Evolutionary conservation across 306 rosid genomes (phyloP).

Genomic region (Castanopsis chinensis): DNA sequence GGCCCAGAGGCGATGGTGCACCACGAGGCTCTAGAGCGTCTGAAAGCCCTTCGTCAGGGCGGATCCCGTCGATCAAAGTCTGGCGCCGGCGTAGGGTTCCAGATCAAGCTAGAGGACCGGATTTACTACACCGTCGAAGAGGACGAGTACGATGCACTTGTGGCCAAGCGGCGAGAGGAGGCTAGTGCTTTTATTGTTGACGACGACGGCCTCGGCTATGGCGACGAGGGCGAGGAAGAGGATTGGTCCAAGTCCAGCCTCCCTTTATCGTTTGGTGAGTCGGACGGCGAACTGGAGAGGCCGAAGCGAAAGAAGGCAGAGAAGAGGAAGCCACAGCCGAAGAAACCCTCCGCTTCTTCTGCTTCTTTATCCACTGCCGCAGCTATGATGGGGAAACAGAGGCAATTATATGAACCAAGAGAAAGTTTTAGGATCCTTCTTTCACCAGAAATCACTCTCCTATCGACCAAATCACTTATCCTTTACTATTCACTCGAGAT

Average conservation of each 20-base stretch:
- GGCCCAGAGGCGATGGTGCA: conserved; percentile 57
- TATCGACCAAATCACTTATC: too few species aligned
- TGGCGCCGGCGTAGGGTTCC: conserved; percentile 39
- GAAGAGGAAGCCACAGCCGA: conserved; percentile 55
- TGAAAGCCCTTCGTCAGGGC: conserved; percentile 45
- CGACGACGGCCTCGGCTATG: conserved; percentile 80
- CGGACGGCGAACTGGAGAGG: conserved; percentile 56
- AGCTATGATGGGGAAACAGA: conserved; percentile 76
- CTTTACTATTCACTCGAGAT: too few species aligned
- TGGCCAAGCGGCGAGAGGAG: conserved; percentile 82
- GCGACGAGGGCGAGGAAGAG: conserved; percentile 93
- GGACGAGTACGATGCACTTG: conserved; percentile 81
- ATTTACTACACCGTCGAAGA: conserved; percentile 69
- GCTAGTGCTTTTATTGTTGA: conserved; percentile 66
- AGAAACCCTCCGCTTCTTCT: conserved; percentile 41
- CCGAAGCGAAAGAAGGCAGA: conserved; percentile 61
- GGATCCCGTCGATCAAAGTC: conserved; percentile 67
- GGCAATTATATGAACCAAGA: too few species aligned
- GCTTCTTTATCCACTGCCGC: conserved; percentile 78
- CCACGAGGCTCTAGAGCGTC: conserved; percentile 69
- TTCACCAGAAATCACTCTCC: too few species aligned
- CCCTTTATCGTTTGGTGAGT: conserved; percentile 57
- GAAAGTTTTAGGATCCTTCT: too few species aligned
- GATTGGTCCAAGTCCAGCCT: conserved; percentile 81
- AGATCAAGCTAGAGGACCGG: conserved; percentile 72